These are phyloP conservation scores for Penicillium samsonianum DNA, from an alignment of 495 filamentous ascomycete species.

Conservation along the genomic window DNA sequence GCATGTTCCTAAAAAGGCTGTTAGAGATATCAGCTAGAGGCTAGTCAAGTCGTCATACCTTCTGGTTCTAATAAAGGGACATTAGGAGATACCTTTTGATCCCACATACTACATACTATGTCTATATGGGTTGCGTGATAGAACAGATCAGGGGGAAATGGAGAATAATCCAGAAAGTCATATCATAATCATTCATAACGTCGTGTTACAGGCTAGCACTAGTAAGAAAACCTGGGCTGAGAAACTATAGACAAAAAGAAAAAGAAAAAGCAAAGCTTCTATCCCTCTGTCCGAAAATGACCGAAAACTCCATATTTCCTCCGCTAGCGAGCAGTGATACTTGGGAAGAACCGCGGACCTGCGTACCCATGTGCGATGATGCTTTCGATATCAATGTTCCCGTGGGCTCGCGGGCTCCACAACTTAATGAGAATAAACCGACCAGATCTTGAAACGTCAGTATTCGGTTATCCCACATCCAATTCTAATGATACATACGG, in stretches of 20 bases:
- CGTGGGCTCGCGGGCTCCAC: conserved; percentile 66
- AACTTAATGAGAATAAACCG: conserved; percentile 81
- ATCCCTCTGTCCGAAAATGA: conserved; percentile 1
- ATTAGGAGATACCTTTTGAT: not conserved
- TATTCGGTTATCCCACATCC: not conserved
- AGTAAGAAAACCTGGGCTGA: not conserved
- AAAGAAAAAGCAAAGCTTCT: not conserved
- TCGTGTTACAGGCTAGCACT: conserved; percentile 4
- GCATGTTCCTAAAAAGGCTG: not conserved
- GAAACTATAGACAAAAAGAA: not conserved
- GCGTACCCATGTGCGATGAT: conserved; percentile 79
- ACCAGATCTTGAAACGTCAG: conserved; percentile 51
- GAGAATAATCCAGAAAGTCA: not conserved
- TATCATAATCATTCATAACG: conserved; percentile 5
- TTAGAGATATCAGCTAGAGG: not conserved
- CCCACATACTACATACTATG: not conserved
- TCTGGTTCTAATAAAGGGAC: not conserved
- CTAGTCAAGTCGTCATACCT: not conserved
- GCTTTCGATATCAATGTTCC: conserved; percentile 85
- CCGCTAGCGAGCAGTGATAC: conserved; percentile 7
- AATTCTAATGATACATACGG: conserved; percentile 56
- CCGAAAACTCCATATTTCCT: not conserved
- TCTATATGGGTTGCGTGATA: not conserved
- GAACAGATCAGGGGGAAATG: not conserved
- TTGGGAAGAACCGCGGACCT: conserved; percentile 76